phyloP scores from a whole-genome alignment of 768 basidiomycete genomes.

The Amyloporia xantha region DNA sequence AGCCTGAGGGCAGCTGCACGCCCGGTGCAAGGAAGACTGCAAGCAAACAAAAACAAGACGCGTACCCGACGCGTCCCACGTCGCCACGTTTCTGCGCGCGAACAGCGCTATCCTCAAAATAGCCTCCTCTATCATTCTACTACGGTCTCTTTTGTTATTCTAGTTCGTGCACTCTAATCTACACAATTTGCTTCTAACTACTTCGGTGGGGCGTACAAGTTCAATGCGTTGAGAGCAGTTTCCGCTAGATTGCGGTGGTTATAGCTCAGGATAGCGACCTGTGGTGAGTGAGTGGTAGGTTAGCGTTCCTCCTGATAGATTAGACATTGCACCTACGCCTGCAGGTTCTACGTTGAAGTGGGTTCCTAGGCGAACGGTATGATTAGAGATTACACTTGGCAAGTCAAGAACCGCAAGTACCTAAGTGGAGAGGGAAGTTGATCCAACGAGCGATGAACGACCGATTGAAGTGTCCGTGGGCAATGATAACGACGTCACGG shows the following conservation, averaged over 20 bases:
- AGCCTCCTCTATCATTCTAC: not conserved
- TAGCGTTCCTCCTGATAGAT: constrained; percentile 5
- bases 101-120: not conserved
- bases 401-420: constrained; percentile 27
- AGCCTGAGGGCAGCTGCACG: not conserved
- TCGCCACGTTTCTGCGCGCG: constrained; percentile 8
- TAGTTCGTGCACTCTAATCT: too few species aligned
- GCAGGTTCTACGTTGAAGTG: constrained; percentile 84
- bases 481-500: constrained; percentile 82
- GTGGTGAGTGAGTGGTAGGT: not conserved
- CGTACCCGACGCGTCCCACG: constrained; percentile 10
- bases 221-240: constrained; percentile 70
- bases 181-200: not conserved
- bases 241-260: constrained; percentile 76
- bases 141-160: too few species aligned
- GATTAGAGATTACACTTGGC: too few species aligned
- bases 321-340: constrained; percentile 39
- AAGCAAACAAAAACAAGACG: constrained; percentile 16
- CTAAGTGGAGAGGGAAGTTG: constrained; percentile 52
- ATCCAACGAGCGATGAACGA: constrained; percentile 81
- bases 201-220: constrained; percentile 42
- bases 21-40: constrained; percentile 1
- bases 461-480: constrained; percentile 82
- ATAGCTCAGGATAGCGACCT: constrained; percentile 80
- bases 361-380: constrained; percentile 46